Base-by-base conservation (phyloP, 2,329 filamentous ascomycete species). In the Microsporum ferrugineum region DNA sequence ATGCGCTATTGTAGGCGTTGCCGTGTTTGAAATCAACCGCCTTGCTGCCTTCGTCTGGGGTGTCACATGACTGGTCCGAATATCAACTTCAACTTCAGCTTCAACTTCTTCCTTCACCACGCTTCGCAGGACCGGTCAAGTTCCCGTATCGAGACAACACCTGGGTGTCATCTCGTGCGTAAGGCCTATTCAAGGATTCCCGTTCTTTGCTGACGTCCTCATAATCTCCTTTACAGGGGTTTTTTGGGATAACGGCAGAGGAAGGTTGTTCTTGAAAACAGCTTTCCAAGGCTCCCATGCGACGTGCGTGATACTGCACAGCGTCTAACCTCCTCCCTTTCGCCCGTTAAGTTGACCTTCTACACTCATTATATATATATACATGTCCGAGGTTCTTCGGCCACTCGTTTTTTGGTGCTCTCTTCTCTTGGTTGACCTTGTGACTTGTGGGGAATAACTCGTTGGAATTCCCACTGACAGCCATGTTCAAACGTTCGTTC, bases 401-500 rank as follows among this genome's bases (percentile, higher is more conserved):
- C 68, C 70, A 59, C 59, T 71, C 31, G 41, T 59, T 34, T 36
- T 27, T 47, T 7, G 3, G 27, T 7, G 5, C 67, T 59, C 67
- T 73, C 65, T 68, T 69, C 79, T 57, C 23, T 36, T 14, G 23
- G 55, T 39, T 57, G 39, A 31, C 39, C 36, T 33, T 57, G 39
- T 77, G 76, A 76, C 76, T 79, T 76, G 33, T 45, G 49, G 39
- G 17, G 17, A 23, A 58, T 61, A 49, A 57, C 49, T 47, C 70
- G 72, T 72, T 66, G 71, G 69, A 65, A 72, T 67, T 61, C 60
- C 65, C 36, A 55, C 51, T 68, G 67, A 71, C 72, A 79, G 80
- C 73, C 76, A 96, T 96, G 89, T 95, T 96, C 82, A 95, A 91
- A 80, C 89, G 89, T 75, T 91, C 91, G 72, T 91, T 94, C 79